Evolutionary conservation across 768 basidiomycete species (phyloP), one percentile per base, ranked within the genome.

Genomic region (Cubamyces sp.): DNA sequence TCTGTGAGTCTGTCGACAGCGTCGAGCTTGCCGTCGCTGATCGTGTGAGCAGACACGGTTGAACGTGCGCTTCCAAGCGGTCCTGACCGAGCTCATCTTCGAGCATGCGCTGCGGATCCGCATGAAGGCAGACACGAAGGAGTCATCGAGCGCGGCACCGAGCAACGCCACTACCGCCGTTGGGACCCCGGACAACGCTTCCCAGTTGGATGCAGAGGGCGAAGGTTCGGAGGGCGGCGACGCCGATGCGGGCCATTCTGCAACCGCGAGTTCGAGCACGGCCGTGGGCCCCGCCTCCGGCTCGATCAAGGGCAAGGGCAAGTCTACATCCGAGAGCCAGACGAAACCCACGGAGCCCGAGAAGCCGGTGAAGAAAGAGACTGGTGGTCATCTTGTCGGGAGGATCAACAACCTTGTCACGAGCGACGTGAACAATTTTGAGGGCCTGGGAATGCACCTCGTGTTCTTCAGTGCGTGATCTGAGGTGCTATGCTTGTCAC

Each of bases 341-440:
- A 14, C 25, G 15, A 49, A 26, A 30, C 7, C 4, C 26, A 7
- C 18, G 14, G 23, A 47, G 42, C 42, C 42, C 12, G 42, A 47
- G 28, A 49, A n/a, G 14, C 14, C 26, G 26, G 23, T 15, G 30
- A 55, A 56, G 28, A 28, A 18, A 6, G 46, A 1, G 47, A 28
- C 42, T 3, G 50, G 60, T 16, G 75, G 74, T 15, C 87, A 89
- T 69, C 74, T 91, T 23, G 82, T 86, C 47, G 91, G 92, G 12
- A 90, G 85, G 70, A 87, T 93, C 72, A 92, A 88, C 70, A 92
- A 91, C 57, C 74, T 92, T 12, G 83, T 91, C 41, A 85, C 90
- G 4, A 85, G 86, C 1, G 91, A 93, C 74, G 67, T 67, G 64
- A 72, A 51, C 62, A 69, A 41, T 62, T 21, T 71, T 19, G 64